Conservation (phyloP, 2,329 filamentous ascomycete genomes). For the Penicillium hesseltinei region DNA sequence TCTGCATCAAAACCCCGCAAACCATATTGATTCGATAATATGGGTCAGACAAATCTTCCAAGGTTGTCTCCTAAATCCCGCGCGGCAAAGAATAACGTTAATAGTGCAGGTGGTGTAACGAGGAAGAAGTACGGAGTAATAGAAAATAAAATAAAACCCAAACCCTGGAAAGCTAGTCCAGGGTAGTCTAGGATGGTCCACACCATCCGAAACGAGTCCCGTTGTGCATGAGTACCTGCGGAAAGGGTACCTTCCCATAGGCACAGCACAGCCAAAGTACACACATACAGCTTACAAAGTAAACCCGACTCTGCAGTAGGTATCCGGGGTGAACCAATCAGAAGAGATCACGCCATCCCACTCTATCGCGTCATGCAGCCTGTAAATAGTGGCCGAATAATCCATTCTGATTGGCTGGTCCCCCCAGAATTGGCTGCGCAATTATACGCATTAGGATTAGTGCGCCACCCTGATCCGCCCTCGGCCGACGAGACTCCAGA, state of each 20-base stretch:
- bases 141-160: neutral
- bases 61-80: constrained; percentile 18
- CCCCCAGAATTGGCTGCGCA: constrained; percentile 26
- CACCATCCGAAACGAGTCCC: constrained; percentile 3
- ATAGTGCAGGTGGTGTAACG: constrained; percentile 3
- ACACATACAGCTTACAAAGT: neutral
- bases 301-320: constrained; percentile 16
- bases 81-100: constrained; percentile 16
- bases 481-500: constrained; percentile 15
- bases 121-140: too few species aligned
- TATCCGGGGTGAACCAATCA: constrained; percentile 20
- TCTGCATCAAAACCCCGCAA: constrained; percentile 13
- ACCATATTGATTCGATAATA: neutral
- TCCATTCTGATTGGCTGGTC: constrained; percentile 22
- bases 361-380: constrained; percentile 36
- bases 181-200: constrained; percentile 4
- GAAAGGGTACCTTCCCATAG: constrained; percentile 6
- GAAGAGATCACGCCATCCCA: constrained; percentile 26
- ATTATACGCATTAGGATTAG: constrained; percentile 27
- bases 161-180: neutral
- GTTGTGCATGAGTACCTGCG: constrained; percentile 1
- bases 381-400: constrained; percentile 30
- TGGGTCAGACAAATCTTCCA: constrained; percentile 5
- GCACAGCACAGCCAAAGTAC: neutral
- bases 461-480: constrained; percentile 32